These are phyloP conservation scores for Fistulinella prunicolor DNA, from an alignment of 768 basidiomycete species.

Conservation along the genomic window DNA sequence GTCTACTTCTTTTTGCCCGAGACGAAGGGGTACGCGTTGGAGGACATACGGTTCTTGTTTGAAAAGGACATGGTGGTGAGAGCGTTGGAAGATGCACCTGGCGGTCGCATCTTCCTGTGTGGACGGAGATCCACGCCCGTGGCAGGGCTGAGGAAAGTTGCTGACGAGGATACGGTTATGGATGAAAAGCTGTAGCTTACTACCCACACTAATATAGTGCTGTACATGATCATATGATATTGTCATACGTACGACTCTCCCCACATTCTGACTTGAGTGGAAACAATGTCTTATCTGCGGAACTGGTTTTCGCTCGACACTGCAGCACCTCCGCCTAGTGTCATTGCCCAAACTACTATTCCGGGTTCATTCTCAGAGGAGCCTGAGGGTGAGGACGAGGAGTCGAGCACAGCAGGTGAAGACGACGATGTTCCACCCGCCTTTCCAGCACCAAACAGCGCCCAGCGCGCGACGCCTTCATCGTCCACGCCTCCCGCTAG, in stretches of 20 bases:
- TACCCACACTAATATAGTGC: too few species aligned
- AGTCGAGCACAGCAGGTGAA: slow-evolving; percentile 40
- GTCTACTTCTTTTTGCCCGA: slow-evolving; percentile 40
- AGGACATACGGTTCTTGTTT: slow-evolving; percentile 39
- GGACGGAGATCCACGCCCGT: slow-evolving; percentile 28
- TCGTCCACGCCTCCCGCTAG: not conserved
- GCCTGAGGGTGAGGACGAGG: slow-evolving; percentile 36
- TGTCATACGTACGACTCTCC: too few species aligned
- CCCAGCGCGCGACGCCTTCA: slow-evolving; percentile 52
- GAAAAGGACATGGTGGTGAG: slow-evolving; percentile 33
- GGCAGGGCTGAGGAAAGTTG: slow-evolving; percentile 20
- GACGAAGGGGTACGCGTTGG: slow-evolving; percentile 38
- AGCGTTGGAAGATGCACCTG: slow-evolving; percentile 34
- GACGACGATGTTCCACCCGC: slow-evolving; percentile 61
- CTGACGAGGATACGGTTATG: not conserved
- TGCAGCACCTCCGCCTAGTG: slow-evolving; percentile 8
- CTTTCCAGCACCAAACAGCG: slow-evolving; percentile 71
- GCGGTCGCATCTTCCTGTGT: slow-evolving; percentile 30
- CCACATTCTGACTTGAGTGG: too few species aligned
- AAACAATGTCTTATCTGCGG: slow-evolving; percentile 52
- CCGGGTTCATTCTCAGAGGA: slow-evolving; percentile 24
- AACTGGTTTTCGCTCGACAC: slow-evolving; percentile 49
- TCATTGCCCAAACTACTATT: slow-evolving; percentile 6
- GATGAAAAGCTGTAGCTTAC: too few species aligned
- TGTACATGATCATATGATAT: too few species aligned